A percentile compares a stretch with the other conserved stretches of the same genome.
Evolutionary conservation across 441 rosid genomes (phyloP).

Genomic region (Arabidopsis lyrata): DNA sequence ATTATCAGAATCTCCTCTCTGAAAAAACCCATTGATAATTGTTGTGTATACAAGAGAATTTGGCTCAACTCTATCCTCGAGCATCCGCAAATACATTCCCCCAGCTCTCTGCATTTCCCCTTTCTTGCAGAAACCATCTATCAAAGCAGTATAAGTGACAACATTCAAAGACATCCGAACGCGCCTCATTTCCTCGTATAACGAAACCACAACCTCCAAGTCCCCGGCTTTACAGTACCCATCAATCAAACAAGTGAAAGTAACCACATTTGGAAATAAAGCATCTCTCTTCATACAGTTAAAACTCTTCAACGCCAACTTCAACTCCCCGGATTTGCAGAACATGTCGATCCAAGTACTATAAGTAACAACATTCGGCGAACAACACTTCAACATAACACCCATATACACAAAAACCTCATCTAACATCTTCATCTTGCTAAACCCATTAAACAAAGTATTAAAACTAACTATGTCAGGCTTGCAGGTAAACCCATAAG

Average conservation of each 20-base stretch:
- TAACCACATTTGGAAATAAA: conserved; percentile 47
- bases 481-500: conserved; percentile 32
- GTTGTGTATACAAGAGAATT: conserved; percentile 47
- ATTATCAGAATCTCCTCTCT: conserved; percentile 43
- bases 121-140: conserved; percentile 51
- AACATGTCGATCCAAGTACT: conserved; percentile 49
- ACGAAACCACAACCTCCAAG: conserved; percentile 43
- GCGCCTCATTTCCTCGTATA: conserved; percentile 45
- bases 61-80: conserved; percentile 38
- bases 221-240: conserved; percentile 51
- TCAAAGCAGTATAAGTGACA: conserved; percentile 46
- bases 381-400: conserved; percentile 49
- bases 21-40: conserved; percentile 48
- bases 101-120: conserved; percentile 48
- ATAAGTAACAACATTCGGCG: conserved; percentile 52
- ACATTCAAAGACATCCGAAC: conserved; percentile 42
- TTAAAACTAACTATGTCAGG: conserved; percentile 55
- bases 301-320: conserved; percentile 41
- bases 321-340: conserved; percentile 46
- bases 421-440: conserved; percentile 42
- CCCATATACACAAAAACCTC: conserved; percentile 52
- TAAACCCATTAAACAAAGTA: conserved; percentile 51
- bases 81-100: conserved; percentile 41
- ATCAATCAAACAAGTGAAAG: conserved; percentile 55
- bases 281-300: conserved; percentile 45